These are phyloP conservation scores for Trifolium repens DNA, from an alignment of 306 rosid species.

Conservation along the genomic window DNA sequence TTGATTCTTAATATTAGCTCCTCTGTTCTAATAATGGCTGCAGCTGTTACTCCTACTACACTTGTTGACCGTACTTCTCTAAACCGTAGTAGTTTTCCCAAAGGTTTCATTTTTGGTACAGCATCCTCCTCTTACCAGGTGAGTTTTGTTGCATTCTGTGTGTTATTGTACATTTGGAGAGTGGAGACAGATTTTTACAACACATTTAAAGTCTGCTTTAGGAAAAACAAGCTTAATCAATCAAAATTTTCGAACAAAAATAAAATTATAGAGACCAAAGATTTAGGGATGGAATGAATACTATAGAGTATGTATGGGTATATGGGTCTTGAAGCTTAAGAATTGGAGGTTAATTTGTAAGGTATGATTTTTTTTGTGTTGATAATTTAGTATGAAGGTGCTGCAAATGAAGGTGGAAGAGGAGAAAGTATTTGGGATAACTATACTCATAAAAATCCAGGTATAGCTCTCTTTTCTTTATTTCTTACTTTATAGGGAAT, in stretches of 20 bases:
- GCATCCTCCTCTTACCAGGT: slow-evolving; percentile 50
- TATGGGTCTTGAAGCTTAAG: too few relatives aligned
- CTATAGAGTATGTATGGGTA: too few relatives aligned
- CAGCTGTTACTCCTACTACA: slow-evolving; percentile 4
- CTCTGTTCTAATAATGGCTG: neutral
- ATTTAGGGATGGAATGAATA: too few relatives aligned
- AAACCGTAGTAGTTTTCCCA: slow-evolving; percentile 39
- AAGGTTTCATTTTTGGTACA: slow-evolving; percentile 47
- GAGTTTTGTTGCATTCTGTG: neutral
- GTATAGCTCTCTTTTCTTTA: neutral
- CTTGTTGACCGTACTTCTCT: slow-evolving; percentile 34
- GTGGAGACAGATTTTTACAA: too few relatives aligned
- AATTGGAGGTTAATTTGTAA: too few relatives aligned
- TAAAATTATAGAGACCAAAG: too few relatives aligned
- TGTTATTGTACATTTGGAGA: too few relatives aligned
- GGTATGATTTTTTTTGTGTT: neutral
- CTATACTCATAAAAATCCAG: slow-evolving; percentile 38
- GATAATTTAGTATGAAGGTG: slow-evolving; percentile 44
- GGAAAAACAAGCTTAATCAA: too few relatives aligned
- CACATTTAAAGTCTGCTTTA: too few relatives aligned
- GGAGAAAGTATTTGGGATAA: slow-evolving; percentile 49
- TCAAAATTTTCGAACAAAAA: too few relatives aligned
- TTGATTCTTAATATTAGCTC: slow-evolving; percentile 17
- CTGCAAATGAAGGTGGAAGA: slow-evolving; percentile 46
- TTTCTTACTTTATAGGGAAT: neutral